Base-by-base conservation (phyloP, 345 rosid genomes). In the Triadica sebifera region DNA sequence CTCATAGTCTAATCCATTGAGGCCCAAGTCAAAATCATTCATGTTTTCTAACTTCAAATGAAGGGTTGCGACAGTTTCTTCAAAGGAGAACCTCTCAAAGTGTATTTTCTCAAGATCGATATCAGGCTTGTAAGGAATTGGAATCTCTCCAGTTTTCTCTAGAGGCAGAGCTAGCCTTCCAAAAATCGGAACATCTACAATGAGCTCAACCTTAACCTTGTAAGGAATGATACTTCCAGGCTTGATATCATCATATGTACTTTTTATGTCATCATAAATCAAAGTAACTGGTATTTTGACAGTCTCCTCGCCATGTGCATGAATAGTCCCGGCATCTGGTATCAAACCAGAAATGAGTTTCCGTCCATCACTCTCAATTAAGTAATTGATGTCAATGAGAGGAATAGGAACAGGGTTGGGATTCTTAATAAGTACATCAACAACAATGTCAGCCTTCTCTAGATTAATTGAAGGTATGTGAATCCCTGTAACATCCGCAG, bases 331-430 rank as follows among this genome's bases (percentile, higher is more conserved):
- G 22, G 98, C 89, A 83, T 95, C 98, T 0, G 99, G 99, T 65
- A 95, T 95, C 85, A 93, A 74, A 0, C 99, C 99, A 0, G 99
- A 91, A 59, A 91, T 74, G 8, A 93, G 84, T 78, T 96, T 95
- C 85, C 99, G 84, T 46, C 93, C 98, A 69, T 90, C 97, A 39
- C 98, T 93, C 77, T 96, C 98, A 9, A 96, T 71, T 22, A 90
- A 69, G 90, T 93, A 95, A 84, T 89, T 79, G 13, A 95, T 86
- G 77, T 93, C 99, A 29, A 93, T 73, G 20, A 93, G 78, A 55
- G 99, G 99, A 81, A 93, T 93, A 0, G 98, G 99, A 20, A 93
- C 75, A 0, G 98, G 99, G 64, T 95, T 95, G 0, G 99, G 99
- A 75, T 93, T 93, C 84, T 91, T 96, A 67, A 93, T 80, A 29